A percentile compares a stretch with the other conserved stretches of the same genome.
Evolutionary conservation across 257 asterid genomes (phyloP).

Genomic region (Buddleja alternifolia): DNA sequence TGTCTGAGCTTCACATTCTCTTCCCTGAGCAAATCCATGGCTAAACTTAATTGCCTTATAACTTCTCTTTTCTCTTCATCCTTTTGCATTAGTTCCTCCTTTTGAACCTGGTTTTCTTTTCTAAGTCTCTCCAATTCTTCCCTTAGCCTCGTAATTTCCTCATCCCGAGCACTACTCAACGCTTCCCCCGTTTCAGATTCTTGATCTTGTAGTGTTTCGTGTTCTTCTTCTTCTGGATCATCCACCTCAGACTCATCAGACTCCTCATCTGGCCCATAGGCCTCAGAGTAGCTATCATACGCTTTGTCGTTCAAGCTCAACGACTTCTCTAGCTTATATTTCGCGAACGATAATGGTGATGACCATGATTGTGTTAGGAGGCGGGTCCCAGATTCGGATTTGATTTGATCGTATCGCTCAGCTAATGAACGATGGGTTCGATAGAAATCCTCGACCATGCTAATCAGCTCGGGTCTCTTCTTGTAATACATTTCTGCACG

Average conservation of each 20-base stretch:
- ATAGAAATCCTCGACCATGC: slow-evolving; percentile 80
- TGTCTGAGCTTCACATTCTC: slow-evolving; percentile 63
- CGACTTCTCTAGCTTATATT: slow-evolving; percentile 49
- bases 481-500: slow-evolving; percentile 91
- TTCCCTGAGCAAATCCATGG: slow-evolving; percentile 69
- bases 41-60: slow-evolving; percentile 74
- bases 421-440: slow-evolving; percentile 77
- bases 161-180: slow-evolving; percentile 23
- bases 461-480: slow-evolving; percentile 82
- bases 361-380: slow-evolving; percentile 51
- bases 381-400: slow-evolving; percentile 62
- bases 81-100: slow-evolving; percentile 55
- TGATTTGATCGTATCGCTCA: slow-evolving; percentile 66
- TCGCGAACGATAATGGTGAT: slow-evolving; percentile 54
- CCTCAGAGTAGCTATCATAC: slow-evolving; percentile 85
- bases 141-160: slow-evolving; percentile 41
- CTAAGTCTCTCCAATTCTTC: slow-evolving; percentile 60
- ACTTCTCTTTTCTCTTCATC: slow-evolving; percentile 94
- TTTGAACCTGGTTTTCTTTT: slow-evolving; percentile 57
- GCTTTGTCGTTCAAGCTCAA: slow-evolving; percentile 52
- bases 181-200: slow-evolving; percentile 33
- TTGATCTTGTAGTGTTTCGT: slow-evolving; percentile 22
- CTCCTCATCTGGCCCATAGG: slow-evolving; percentile 55
- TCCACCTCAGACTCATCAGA: slow-evolving; percentile 77
- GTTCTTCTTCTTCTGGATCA: slow-evolving; percentile 70